Evolutionary conservation across 2,329 filamentous ascomycete genomes (phyloP).

Genomic region (Diplodia corticola): DNA sequence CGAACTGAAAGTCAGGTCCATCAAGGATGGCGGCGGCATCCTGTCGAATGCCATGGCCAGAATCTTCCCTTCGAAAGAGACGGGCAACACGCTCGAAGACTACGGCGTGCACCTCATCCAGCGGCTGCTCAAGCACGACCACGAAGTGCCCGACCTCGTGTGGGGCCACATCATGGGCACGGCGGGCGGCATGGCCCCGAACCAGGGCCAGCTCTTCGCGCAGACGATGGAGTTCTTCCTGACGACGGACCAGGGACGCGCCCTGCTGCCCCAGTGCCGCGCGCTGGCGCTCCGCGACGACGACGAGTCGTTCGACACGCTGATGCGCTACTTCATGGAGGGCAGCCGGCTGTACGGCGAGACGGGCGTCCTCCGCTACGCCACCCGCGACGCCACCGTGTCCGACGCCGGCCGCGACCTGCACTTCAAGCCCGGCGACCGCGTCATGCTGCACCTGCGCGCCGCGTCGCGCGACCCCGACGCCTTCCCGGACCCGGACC

Average conservation of each 20-base stretch:
- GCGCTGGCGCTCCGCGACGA: conserved; percentile 48
- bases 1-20: conserved; percentile 50
- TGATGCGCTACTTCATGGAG: conserved; percentile 55
- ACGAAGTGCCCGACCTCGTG: conserved; percentile 52
- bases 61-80: conserved; percentile 40
- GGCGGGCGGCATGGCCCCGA: conserved; percentile 48
- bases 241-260: conserved; percentile 44
- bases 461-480: conserved; percentile 43
- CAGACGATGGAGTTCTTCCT: conserved; percentile 61
- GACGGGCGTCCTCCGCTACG: conserved; percentile 44
- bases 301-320: conserved; percentile 47
- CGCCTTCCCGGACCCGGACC: conserved; percentile 45
- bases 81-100: conserved; percentile 46
- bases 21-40: conserved; percentile 45
- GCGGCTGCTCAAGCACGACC: conserved; percentile 50
- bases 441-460: conserved; percentile 47
- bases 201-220: conserved; percentile 59
- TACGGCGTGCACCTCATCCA: conserved; percentile 60
- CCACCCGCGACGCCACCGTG: conserved; percentile 36
- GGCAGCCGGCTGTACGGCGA: conserved; percentile 47
- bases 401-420: conserved; percentile 34
- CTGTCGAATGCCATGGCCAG: conserved; percentile 42
- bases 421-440: conserved; percentile 40
- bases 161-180: conserved; percentile 61
- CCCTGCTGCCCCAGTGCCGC: conserved; percentile 52